A percentile compares a stretch with the other conserved stretches of the same genome.
phyloP scores from a whole-genome alignment of 2,329 filamentous ascomycete species.

The Cryphonectria naterciae region DNA sequence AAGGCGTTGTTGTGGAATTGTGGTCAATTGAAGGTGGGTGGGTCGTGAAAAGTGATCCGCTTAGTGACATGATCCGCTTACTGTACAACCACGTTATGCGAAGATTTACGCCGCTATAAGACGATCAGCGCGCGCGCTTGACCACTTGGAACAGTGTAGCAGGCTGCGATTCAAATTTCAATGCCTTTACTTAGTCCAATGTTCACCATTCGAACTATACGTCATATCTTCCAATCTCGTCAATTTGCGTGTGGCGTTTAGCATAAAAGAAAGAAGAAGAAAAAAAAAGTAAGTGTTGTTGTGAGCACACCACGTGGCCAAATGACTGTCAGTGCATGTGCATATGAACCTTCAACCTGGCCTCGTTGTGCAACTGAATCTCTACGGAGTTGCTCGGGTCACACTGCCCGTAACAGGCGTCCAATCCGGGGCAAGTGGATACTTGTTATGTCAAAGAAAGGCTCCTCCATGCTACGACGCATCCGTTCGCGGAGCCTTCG shows the following conservation, averaged over 20 bases:
- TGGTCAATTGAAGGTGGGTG: too few species aligned
- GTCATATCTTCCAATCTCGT: neutral
- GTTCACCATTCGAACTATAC: neutral
- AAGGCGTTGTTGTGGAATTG: too few species aligned
- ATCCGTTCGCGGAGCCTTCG: neutral
- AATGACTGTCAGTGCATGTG: neutral
- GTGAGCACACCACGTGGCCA: neutral
- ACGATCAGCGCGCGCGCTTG: neutral
- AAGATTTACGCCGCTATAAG: neutral
- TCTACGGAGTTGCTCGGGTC: neutral
- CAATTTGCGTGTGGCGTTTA: neutral
- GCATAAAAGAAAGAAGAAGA: neutral
- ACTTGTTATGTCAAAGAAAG: neutral
- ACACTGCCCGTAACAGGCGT: neutral
- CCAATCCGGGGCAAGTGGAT: neutral
- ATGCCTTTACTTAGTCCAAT: neutral
- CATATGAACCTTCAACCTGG: neutral
- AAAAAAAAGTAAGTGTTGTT: neutral
- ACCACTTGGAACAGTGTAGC: neutral
- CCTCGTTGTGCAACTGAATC: neutral
- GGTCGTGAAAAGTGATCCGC: too few species aligned
- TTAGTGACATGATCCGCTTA: too few species aligned
- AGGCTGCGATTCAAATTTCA: neutral
- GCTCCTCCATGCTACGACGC: neutral
- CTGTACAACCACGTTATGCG: neutral